These are phyloP conservation scores for Jaltomata sinuosa DNA, from an alignment of 257 asterid genomes.

Conservation along the genomic window DNA sequence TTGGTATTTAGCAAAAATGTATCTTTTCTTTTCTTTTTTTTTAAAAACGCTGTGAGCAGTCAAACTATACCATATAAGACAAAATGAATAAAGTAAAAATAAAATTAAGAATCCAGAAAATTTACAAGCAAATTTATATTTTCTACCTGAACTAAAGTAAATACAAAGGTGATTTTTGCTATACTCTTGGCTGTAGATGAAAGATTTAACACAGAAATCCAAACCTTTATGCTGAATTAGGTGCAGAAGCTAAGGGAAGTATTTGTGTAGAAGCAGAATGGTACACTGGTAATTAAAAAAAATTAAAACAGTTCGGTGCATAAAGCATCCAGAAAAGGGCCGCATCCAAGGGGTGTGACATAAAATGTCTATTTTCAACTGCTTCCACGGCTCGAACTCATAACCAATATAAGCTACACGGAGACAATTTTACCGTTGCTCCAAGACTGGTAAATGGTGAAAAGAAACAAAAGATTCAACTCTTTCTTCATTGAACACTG, in stretches of 20 bases:
- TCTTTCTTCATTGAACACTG: constrained; percentile 7
- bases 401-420: too few species aligned
- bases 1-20: background rate
- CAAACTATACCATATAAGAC: background rate
- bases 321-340: too few species aligned
- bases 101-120: background rate
- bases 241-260: constrained; percentile 21
- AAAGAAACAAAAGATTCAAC: constrained; percentile 21
- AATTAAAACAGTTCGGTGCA: too few species aligned
- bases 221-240: background rate
- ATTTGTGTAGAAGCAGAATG: constrained; percentile 13
- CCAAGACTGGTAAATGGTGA: background rate
- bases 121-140: background rate
- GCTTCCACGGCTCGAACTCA: too few species aligned
- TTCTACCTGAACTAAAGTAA: background rate
- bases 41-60: background rate
- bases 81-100: background rate
- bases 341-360: too few species aligned
- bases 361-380: too few species aligned
- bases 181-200: background rate
- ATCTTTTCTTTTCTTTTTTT: background rate
- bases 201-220: background rate
- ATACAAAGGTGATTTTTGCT: too few species aligned
- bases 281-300: background rate
- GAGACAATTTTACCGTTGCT: too few species aligned